Evolutionary conservation across 2,329 filamentous ascomycete species (phyloP), one percentile per base, ranked within the genome.

Genomic region (Pyricularia grisea): DNA sequence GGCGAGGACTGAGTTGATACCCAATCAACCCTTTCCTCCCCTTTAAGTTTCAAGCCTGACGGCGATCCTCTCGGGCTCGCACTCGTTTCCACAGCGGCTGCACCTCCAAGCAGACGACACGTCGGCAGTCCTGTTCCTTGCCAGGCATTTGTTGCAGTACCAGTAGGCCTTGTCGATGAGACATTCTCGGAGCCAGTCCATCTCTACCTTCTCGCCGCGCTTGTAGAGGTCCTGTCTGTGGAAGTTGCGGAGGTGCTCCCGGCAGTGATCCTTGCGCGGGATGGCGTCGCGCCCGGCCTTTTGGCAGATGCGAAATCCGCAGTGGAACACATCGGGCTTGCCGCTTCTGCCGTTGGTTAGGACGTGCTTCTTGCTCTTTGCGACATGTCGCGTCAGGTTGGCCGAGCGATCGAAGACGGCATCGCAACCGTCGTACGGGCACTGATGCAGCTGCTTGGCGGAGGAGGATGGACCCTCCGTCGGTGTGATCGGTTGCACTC

Each of bases 141-240:
- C 72, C 65, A 88, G 80, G 73, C 85, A 87, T 70, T 82, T 81
- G 67, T 79, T 78, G 76, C 85, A 88, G 50, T 85, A 81, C 84
- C 84, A 88, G 84, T 84, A 87, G 2, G 73, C 76, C 2, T 70
- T 70, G 27, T 78, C 75, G 36, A 82, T 73, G 68, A 78, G 77
- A 70, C 82, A 79, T 65, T 74, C 76, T 11, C 78, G 73, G 65
- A 80, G 73, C 81, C 80, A 83, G 71, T 77, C 78, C 1, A 60
- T 64, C 31, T 23, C 23, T 23, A 50, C 55, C 1, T 67, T 33
- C 27, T 75, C 75, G 31, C 81, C 80, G 23, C 83, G 81, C 77
- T 83, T 83, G 72, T 79, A 77, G 42, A 86, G 80, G 70, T 87
- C 84, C 73, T 88, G 86, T 68, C 79, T 79, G 78, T 88, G 86